Conservation (phyloP, 148 eudicot species). For the Polygonum aviculare region DNA sequence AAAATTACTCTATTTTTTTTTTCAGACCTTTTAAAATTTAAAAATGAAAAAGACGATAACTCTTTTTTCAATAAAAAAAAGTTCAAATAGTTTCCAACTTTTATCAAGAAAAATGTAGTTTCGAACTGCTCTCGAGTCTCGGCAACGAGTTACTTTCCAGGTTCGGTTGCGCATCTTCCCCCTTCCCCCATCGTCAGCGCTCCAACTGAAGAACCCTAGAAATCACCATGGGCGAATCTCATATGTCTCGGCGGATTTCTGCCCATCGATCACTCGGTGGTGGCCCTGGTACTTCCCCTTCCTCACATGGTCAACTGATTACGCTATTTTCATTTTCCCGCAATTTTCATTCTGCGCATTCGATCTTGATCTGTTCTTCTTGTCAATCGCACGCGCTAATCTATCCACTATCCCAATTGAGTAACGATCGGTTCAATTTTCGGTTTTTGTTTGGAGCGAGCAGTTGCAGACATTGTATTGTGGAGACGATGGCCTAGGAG, state of each 20-base stretch:
- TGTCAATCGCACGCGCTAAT: background rate
- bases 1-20: no score
- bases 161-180: background rate
- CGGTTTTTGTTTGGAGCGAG: background rate
- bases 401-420: background rate
- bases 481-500: slow-evolving; percentile 58
- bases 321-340: background rate
- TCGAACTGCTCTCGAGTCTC: background rate
- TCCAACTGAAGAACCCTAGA: slow-evolving; percentile 20
- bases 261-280: slow-evolving; percentile 71
- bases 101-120: background rate
- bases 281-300: slow-evolving; percentile 42
- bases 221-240: slow-evolving; percentile 54
- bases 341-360: background rate
- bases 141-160: background rate
- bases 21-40: no score
- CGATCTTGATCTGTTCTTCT: background rate
- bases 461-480: slow-evolving; percentile 82
- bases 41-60: background rate
- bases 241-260: slow-evolving; percentile 27
- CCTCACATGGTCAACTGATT: background rate
- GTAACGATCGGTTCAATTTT: background rate
- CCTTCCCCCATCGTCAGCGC: background rate
- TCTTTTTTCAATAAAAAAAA: no score
- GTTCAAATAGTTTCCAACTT: background rate